Evolutionary conservation across 768 basidiomycete species (phyloP).

Genomic region (Agrocybe pediades): DNA sequence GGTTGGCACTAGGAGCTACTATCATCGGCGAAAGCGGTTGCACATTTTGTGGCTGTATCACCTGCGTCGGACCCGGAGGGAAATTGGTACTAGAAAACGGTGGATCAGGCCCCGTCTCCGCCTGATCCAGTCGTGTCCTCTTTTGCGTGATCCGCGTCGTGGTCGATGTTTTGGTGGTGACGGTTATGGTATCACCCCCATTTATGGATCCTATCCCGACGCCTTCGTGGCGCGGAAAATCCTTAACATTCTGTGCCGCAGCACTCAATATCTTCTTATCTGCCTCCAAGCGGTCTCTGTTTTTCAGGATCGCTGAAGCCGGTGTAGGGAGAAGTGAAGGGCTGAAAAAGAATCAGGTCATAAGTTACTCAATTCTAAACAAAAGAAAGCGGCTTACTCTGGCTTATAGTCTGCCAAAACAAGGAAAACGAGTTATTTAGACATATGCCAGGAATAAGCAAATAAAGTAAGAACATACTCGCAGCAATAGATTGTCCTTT

Average conservation of each 20-base stretch:
- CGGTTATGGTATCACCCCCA: slow-evolving; percentile 12
- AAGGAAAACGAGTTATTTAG: not conserved
- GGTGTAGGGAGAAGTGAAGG: slow-evolving; percentile 16
- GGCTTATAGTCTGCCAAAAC: slow-evolving; percentile 24
- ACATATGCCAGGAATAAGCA: too few species aligned
- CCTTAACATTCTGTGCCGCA: slow-evolving; percentile 18
- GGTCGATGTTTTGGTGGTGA: slow-evolving; percentile 26
- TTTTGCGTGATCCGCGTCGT: too few species aligned
- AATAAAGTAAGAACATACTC: slow-evolving; percentile 20
- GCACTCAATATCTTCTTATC: slow-evolving; percentile 19
- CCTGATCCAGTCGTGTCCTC: too few species aligned
- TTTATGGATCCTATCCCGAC: not conserved
- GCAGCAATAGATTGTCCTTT: slow-evolving; percentile 31
- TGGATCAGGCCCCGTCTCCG: too few species aligned
- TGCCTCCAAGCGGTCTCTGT: slow-evolving; percentile 13
- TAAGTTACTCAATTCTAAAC: not conserved
- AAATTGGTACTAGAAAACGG: too few species aligned
- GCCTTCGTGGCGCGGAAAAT: slow-evolving; percentile 17
- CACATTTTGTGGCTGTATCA: too few species aligned
- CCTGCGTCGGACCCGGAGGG: too few species aligned
- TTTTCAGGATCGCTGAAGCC: slow-evolving; percentile 12
- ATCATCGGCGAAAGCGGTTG: too few species aligned
- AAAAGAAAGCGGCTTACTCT: slow-evolving; percentile 11
- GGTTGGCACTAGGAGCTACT: not conserved
- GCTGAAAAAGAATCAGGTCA: slow-evolving; percentile 2